A percentile compares a stretch with the other conserved stretches of the same genome.
These are phyloP conservation scores for Endotrypanum monterogeii DNA, from an alignment of 208 protist genomes.

Conservation along the genomic window DNA sequence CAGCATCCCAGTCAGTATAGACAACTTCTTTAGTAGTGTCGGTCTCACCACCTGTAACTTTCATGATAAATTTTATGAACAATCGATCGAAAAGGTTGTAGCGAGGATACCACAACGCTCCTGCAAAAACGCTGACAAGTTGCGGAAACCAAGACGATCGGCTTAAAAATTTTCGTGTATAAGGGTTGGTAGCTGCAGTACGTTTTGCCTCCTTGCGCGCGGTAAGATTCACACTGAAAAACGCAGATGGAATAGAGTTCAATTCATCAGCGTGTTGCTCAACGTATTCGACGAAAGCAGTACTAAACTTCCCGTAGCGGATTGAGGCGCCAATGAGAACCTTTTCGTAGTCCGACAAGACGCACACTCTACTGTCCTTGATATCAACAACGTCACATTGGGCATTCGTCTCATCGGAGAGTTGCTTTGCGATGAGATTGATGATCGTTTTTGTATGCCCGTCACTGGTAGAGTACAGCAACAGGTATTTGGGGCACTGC, in stretches of 20 bases:
- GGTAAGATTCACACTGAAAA: constrained; percentile 30
- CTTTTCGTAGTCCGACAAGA: constrained; percentile 18
- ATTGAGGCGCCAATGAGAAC: constrained; percentile 25
- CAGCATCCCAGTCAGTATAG: constrained; percentile 32
- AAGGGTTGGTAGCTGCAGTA: constrained; percentile 29
- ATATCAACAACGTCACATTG: constrained; percentile 15
- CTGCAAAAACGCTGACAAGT: constrained; percentile 25
- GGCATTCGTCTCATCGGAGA: neutral
- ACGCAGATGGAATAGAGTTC: constrained; percentile 20
- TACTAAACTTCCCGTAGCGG: constrained; percentile 21
- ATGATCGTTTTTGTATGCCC: constrained; percentile 25
- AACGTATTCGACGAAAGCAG: constrained; percentile 10
- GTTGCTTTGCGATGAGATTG: constrained; percentile 9
- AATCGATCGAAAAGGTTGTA: constrained; percentile 31
- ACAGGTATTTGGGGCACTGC: constrained; percentile 10
- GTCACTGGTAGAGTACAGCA: constrained; percentile 26
- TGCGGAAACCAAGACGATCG: constrained; percentile 20
- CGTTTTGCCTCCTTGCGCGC: constrained; percentile 23
- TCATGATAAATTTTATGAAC: constrained; percentile 35
- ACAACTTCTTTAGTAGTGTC: constrained; percentile 28
- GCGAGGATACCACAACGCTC: constrained; percentile 29
- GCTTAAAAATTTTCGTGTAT: constrained; percentile 25
- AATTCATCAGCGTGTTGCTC: constrained; percentile 13
- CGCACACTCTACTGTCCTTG: neutral
- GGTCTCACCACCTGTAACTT: constrained; percentile 27